phyloP scores from a whole-genome alignment of 2,329 filamentous ascomycete genomes.

The Pseudonectria buxi region DNA sequence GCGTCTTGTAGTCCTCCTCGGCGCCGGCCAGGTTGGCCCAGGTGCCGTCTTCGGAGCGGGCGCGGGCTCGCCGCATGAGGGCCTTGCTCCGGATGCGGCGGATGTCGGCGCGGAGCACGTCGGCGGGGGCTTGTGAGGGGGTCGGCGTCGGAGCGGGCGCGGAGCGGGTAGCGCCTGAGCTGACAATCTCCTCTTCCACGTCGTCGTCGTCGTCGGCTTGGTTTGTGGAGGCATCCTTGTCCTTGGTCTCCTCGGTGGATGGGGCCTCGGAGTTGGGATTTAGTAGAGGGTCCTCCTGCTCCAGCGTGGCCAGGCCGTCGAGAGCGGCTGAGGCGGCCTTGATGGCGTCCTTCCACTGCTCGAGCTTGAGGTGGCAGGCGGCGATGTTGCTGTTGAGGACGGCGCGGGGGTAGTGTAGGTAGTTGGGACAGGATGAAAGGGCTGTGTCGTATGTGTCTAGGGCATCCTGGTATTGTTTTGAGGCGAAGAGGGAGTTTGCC shows the following conservation, averaged over 20 bases:
- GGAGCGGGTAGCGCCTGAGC: slow-evolving; percentile 48
- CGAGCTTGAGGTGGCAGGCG: slow-evolving; percentile 78
- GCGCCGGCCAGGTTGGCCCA: slow-evolving; percentile 78
- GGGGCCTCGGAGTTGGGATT: slow-evolving; percentile 11
- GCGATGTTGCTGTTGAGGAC: slow-evolving; percentile 85
- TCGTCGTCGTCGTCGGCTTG: slow-evolving; percentile 38
- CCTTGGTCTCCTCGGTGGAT: slow-evolving; percentile 14
- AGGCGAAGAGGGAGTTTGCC: slow-evolving; percentile 74
- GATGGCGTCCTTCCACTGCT: slow-evolving; percentile 78
- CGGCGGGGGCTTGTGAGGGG: slow-evolving; percentile 11
- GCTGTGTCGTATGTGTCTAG: slow-evolving; percentile 79
- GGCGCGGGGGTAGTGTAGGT: slow-evolving; percentile 81
- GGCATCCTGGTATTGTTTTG: slow-evolving; percentile 66
- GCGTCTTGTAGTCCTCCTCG: slow-evolving; percentile 68
- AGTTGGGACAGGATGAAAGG: slow-evolving; percentile 69
- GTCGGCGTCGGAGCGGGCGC: slow-evolving; percentile 28
- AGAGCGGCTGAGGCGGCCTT: slow-evolving; percentile 66
- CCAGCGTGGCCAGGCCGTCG: slow-evolving; percentile 61
- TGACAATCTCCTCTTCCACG: slow-evolving; percentile 53
- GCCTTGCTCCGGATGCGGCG: slow-evolving; percentile 75
- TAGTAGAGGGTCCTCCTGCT: slow-evolving; percentile 29
- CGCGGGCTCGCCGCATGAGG: slow-evolving; percentile 70
- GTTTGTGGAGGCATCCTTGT: slow-evolving; percentile 33
- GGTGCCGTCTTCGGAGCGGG: slow-evolving; percentile 61
- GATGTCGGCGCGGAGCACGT: slow-evolving; percentile 49